Conservation (phyloP, 2,329 filamentous ascomycete genomes). For the Cercospora sojina region DNA sequence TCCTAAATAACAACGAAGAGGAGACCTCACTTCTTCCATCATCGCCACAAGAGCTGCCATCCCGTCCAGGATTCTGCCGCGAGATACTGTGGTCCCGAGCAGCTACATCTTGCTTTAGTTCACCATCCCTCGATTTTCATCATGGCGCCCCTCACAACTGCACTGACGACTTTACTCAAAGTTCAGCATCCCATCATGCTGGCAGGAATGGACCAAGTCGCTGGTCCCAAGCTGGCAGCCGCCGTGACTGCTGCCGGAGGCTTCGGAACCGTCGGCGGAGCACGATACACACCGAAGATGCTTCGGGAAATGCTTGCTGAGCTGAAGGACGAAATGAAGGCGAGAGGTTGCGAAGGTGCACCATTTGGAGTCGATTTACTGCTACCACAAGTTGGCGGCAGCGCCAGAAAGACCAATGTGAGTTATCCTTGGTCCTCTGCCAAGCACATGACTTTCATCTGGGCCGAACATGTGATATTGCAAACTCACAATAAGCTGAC, state of each 20-base stretch:
- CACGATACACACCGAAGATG: constrained; percentile 95
- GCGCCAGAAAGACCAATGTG: constrained; percentile 73
- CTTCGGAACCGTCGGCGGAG: constrained; percentile 89
- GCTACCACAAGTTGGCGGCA: constrained; percentile 88
- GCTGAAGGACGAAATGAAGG: constrained; percentile 77
- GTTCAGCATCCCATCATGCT: constrained; percentile 94
- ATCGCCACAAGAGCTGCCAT: neutral
- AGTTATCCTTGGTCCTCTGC: neutral
- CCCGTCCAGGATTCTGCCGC: neutral
- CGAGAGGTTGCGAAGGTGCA: constrained; percentile 59
- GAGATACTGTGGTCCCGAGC: neutral
- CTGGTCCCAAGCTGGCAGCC: constrained; percentile 89
- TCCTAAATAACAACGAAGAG: neutral
- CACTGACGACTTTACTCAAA: constrained; percentile 87
- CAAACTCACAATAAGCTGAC: neutral
- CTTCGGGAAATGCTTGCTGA: constrained; percentile 88
- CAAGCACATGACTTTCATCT: neutral
- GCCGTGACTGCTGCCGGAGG: constrained; percentile 95
- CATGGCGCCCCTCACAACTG: constrained; percentile 64
- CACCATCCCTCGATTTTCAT: constrained; percentile 50
- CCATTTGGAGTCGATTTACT: constrained; percentile 92
- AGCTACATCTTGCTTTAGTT: neutral
- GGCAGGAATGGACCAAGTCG: constrained; percentile 97
- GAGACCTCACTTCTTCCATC: neutral
- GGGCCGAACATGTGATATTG: neutral